phyloP scores from a whole-genome alignment of 805 yeast genomes.

The Ogataea minuta region DNA sequence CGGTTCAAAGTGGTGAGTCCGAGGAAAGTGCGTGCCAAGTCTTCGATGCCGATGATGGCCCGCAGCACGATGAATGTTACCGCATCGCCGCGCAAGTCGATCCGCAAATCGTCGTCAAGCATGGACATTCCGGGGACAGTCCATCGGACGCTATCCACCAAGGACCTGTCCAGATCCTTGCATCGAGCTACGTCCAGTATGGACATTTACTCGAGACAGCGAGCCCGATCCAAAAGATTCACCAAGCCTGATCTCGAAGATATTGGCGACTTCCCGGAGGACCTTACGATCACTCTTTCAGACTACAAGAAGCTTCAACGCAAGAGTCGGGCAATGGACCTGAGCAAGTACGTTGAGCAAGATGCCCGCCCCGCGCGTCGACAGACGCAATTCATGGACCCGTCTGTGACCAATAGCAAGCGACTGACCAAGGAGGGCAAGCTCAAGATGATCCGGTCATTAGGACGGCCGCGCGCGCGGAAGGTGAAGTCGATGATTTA shows the following conservation, averaged over 20 bases:
- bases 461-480: conserved; percentile 27
- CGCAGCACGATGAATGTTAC: too few species aligned
- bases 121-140: conserved; percentile 29
- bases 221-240: conserved; percentile 1
- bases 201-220: conserved; percentile 6
- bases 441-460: conserved; percentile 28
- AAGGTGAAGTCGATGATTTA: conserved; percentile 46
- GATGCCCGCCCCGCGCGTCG: conserved; percentile 9
- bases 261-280: conserved; percentile 28
- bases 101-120: conserved; percentile 31
- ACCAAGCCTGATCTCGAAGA: conserved; percentile 22
- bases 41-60: conserved; percentile 28
- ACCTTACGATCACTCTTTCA: conserved; percentile 29
- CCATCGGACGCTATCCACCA: too few species aligned
- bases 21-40: conserved; percentile 18
- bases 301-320: conserved; percentile 27
- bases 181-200: conserved; percentile 5
- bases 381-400: conserved; percentile 10
- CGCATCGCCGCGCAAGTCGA: conserved; percentile 22
- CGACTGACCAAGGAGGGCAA: conserved; percentile 33
- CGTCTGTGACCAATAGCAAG: conserved; percentile 18
- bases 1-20: conserved; percentile 20
- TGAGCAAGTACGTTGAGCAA: conserved; percentile 29
- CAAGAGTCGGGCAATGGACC: conserved; percentile 28
- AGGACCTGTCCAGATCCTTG: conserved; percentile 6